Conservation (phyloP, 208 protist species). For the Naegleria lovaniensis region DNA sequence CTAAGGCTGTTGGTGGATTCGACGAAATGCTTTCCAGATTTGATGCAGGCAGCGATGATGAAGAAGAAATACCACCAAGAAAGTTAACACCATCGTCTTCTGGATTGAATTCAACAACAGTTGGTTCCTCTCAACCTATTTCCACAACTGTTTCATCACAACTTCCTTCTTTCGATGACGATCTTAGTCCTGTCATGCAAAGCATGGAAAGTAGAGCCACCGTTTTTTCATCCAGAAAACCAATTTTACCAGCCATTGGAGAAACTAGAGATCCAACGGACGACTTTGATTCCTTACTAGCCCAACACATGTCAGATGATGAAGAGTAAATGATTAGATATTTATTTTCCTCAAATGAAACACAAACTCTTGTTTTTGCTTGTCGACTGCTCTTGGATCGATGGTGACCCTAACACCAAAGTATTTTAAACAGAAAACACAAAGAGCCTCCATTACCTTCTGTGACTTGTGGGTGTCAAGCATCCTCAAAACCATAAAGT, state of each 20-base stretch:
- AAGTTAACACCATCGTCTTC: not conserved
- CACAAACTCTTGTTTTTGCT: not conserved
- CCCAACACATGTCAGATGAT: not conserved
- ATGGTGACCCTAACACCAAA: not conserved
- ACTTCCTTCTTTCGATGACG: not conserved
- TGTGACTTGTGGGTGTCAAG: not conserved
- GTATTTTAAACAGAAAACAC: not conserved
- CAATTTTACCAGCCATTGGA: not conserved
- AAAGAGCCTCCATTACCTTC: not conserved
- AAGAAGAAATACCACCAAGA: not conserved
- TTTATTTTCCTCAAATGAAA: not conserved
- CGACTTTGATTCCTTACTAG: not conserved
- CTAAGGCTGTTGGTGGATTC: not conserved
- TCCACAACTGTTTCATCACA: not conserved
- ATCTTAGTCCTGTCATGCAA: not conserved
- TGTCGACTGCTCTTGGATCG: not conserved
- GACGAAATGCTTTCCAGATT: not conserved
- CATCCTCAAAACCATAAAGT: not conserved
- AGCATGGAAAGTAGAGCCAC: not conserved
- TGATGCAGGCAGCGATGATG: not conserved
- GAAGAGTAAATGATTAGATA: not conserved
- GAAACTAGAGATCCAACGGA: not conserved
- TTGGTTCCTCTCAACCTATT: not conserved
- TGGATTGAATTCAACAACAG: not conserved
- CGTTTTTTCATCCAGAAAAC: not conserved